A percentile compares a stretch with the other conserved stretches of the same genome.
Evolutionary conservation across 352 stramenopile species (phyloP).

Genomic region (Phytophthora cactorum): DNA sequence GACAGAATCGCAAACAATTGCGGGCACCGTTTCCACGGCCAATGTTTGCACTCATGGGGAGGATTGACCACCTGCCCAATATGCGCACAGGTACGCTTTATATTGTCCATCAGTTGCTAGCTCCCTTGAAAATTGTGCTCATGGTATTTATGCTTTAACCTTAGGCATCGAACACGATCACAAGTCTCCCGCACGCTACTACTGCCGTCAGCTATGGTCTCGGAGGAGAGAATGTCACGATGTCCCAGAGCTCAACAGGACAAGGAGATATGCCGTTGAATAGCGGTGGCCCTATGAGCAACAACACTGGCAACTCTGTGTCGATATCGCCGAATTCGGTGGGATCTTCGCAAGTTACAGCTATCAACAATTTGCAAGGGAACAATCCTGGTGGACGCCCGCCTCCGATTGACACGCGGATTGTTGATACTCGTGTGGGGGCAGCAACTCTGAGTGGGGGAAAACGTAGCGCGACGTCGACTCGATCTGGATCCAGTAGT

Average conservation of each 20-base stretch:
- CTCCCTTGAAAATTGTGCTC: conserved; percentile 12
- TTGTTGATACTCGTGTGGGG: conserved; percentile 30
- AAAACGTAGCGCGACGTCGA: conserved; percentile 42
- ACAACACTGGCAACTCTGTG: conserved; percentile 28
- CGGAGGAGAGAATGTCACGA: conserved; percentile 23
- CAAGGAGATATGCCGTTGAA: conserved; percentile 31
- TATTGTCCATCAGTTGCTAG: neutral
- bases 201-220: conserved; percentile 30
- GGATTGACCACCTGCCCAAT: conserved; percentile 58
- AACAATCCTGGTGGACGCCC: conserved; percentile 34
- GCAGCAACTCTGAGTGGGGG: conserved; percentile 35
- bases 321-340: conserved; percentile 36
- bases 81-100: conserved; percentile 47
- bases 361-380: conserved; percentile 32
- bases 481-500: conserved; percentile 53
- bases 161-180: conserved; percentile 44
- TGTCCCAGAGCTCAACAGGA: conserved; percentile 31
- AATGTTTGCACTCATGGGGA: conserved; percentile 73
- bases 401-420: conserved; percentile 59
- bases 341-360: conserved; percentile 26
- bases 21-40: conserved; percentile 73
- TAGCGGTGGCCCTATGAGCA: conserved; percentile 34
- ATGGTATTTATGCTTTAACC: conserved; percentile 12
- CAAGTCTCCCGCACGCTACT: conserved; percentile 21
- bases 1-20: conserved; percentile 63